Base-by-base conservation (phyloP, 2,329 filamentous ascomycete species). In the Parastagonospora nodorum region DNA sequence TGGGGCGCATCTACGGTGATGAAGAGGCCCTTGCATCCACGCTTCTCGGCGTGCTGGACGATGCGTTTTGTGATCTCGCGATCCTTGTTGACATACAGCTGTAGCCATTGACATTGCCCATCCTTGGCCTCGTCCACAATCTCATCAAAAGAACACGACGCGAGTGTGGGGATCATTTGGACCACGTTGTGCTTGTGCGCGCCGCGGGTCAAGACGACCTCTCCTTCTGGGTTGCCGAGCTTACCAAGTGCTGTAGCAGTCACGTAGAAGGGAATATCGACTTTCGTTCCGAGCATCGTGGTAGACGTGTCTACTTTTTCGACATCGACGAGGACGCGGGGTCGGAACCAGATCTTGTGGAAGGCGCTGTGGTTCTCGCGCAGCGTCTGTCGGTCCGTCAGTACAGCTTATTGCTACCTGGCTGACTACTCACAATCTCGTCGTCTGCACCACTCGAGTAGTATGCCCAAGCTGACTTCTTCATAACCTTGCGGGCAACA, bases 1-100 rank as follows among this genome's bases (percentile, higher is more conserved):
- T 97, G 93, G 5, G 94, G 94, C 45, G 94, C 94, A 73, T 99
- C 94, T 47, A 99, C 94, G 2, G 94, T 99, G 78, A 99, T 97
- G 81, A 99, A 99, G 14, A 99, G 85, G 8, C 88, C 94, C 76
- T 90, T 94, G 82, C 94, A 97, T 27, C 94, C 94, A 49, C 94
- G 88, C 68, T 80, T 80, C 78, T 99, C 94, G 53, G 94, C 94
- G 75, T 97, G 91, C 77, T 93, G 75, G 42, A 99, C 89, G 63
- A 99, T 97, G 57, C 85, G 84, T 75, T 89, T 86, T 8, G 94
- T 99, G 74, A 99, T 93, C 29, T 82, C 84, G 49, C 94, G 88
- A 78, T 99, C 89, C 75, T 95, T 94, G 83, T 99, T 99, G 63
- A 99, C 74, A 77, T 97, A 96, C 1, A 99, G 84, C 77, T 99